These are phyloP conservation scores for Pezicula carpinea DNA, from an alignment of 2,329 filamentous ascomycete species.

Conservation along the genomic window DNA sequence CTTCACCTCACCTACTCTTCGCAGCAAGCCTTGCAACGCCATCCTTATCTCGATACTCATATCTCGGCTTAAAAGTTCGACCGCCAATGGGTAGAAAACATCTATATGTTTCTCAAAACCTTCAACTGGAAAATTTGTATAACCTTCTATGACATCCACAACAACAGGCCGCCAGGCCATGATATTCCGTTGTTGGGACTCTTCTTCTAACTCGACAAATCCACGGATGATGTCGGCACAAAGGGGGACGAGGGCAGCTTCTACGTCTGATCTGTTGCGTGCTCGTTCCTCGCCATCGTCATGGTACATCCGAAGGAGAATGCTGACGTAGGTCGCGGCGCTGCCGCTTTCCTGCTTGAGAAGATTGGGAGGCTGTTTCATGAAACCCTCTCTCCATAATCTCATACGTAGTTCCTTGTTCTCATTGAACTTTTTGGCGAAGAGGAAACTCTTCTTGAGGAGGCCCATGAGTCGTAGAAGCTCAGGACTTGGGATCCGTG, in stretches of 20 bases:
- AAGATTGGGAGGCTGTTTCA: slow-evolving; percentile 97
- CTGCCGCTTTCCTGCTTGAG: slow-evolving; percentile 94
- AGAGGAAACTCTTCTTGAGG: slow-evolving; percentile 93
- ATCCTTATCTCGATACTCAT: slow-evolving; percentile 73
- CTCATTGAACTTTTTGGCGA: slow-evolving; percentile 95
- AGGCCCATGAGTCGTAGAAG: slow-evolving; percentile 89
- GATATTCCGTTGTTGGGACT: slow-evolving; percentile 95
- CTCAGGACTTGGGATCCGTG: slow-evolving; percentile 84
- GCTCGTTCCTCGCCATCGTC: slow-evolving; percentile 81
- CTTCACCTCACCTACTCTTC: slow-evolving; percentile 76
- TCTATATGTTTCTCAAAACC: slow-evolving; percentile 77
- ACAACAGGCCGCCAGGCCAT: slow-evolving; percentile 96
- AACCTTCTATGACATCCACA: slow-evolving; percentile 93
- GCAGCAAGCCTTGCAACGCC: slow-evolving; percentile 72
- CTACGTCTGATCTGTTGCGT: slow-evolving; percentile 75
- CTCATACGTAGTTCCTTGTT: slow-evolving; percentile 94
- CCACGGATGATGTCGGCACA: slow-evolving; percentile 90
- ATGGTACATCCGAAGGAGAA: slow-evolving; percentile 95
- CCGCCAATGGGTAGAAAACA: slow-evolving; percentile 79
- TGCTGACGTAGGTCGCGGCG: slow-evolving; percentile 91
- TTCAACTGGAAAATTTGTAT: slow-evolving; percentile 72
- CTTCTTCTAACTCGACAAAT: slow-evolving; percentile 85
- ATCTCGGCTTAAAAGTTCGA: slow-evolving; percentile 80
- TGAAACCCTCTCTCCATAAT: slow-evolving; percentile 96
- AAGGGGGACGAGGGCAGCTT: slow-evolving; percentile 86